phyloP scores from a whole-genome alignment of 2,329 filamentous ascomycete species.

The Pyricularia pennisetigena region DNA sequence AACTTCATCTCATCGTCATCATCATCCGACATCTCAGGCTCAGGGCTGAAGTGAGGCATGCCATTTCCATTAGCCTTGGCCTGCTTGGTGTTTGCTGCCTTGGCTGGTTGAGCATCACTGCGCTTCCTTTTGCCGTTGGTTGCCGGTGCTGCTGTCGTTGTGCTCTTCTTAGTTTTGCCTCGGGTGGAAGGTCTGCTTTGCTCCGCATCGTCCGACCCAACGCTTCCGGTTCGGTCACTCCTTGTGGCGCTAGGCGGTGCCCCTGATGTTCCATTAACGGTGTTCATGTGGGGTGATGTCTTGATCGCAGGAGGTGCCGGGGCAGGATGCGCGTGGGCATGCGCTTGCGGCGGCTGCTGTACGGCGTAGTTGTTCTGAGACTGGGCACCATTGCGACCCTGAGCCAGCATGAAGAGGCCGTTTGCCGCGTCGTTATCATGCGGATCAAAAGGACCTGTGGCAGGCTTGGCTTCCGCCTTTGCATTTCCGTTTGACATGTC shows the following conservation, averaged over 20 bases:
- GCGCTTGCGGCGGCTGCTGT: slow-evolving; percentile 26
- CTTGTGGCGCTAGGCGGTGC: background rate
- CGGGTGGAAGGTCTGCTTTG: slow-evolving; percentile 55
- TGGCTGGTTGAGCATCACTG: slow-evolving; percentile 48
- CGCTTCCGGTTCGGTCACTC: slow-evolving; percentile 35
- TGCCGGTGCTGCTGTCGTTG: slow-evolving; percentile 23
- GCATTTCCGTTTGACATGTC: slow-evolving; percentile 26
- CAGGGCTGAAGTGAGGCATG: slow-evolving; percentile 12
- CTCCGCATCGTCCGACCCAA: slow-evolving; percentile 64
- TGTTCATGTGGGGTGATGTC: slow-evolving; percentile 37
- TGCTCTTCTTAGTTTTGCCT: slow-evolving; percentile 59
- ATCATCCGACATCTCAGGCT: slow-evolving; percentile 13
- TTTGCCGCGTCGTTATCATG: slow-evolving; percentile 95
- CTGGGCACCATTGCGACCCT: slow-evolving; percentile 50
- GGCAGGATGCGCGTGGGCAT: slow-evolving; percentile 39
- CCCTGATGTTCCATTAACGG: background rate
- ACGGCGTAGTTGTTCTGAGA: slow-evolving; percentile 37
- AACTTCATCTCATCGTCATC: slow-evolving; percentile 44
- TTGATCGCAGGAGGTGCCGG: slow-evolving; percentile 23
- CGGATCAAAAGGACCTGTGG: slow-evolving; percentile 64
- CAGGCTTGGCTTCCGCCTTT: slow-evolving; percentile 40
- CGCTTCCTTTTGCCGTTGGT: slow-evolving; percentile 69
- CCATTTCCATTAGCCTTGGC: slow-evolving; percentile 42
- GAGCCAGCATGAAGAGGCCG: slow-evolving; percentile 82
- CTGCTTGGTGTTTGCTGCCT: slow-evolving; percentile 61